Evolutionary conservation across 2,329 filamentous ascomycete genomes (phyloP).

Genomic region (Botrytis sinoallii): DNA sequence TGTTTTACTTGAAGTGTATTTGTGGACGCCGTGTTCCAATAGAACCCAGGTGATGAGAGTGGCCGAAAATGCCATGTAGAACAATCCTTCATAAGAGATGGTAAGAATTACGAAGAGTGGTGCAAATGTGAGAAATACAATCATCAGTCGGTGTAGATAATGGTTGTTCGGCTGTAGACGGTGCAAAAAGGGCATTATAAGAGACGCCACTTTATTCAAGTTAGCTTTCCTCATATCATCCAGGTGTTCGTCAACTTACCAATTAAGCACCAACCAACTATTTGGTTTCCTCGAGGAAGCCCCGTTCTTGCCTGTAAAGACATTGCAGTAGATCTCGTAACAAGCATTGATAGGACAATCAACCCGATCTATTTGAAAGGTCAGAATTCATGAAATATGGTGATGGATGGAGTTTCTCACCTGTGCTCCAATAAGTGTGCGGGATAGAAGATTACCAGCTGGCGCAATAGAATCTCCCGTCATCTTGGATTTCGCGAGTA

Average conservation of each 20-base stretch:
- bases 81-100: constrained; percentile 95
- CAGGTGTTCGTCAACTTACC: constrained; percentile 47
- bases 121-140: constrained; percentile 89
- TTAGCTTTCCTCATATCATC: constrained; percentile 14
- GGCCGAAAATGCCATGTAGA: constrained; percentile 86
- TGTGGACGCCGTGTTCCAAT: constrained; percentile 77
- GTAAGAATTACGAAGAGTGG: constrained; percentile 94
- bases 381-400: constrained; percentile 16
- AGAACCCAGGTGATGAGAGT: constrained; percentile 85
- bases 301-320: constrained; percentile 83
- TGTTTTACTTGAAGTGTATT: constrained; percentile 38
- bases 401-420: constrained; percentile 39
- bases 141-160: constrained; percentile 83
- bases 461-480: constrained; percentile 28
- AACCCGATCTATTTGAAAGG: constrained; percentile 61
- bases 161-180: constrained; percentile 75
- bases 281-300: constrained; percentile 81
- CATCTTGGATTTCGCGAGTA: constrained; percentile 32
- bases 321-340: constrained; percentile 81
- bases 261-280: constrained; percentile 79
- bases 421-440: constrained; percentile 64
- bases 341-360: constrained; percentile 74
- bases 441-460: constrained; percentile 50
- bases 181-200: constrained; percentile 79
- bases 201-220: constrained; percentile 57